Evolutionary conservation across 1,284 basidiomycete genomes (phyloP).

Genomic region (Rhodofomes roseus): DNA sequence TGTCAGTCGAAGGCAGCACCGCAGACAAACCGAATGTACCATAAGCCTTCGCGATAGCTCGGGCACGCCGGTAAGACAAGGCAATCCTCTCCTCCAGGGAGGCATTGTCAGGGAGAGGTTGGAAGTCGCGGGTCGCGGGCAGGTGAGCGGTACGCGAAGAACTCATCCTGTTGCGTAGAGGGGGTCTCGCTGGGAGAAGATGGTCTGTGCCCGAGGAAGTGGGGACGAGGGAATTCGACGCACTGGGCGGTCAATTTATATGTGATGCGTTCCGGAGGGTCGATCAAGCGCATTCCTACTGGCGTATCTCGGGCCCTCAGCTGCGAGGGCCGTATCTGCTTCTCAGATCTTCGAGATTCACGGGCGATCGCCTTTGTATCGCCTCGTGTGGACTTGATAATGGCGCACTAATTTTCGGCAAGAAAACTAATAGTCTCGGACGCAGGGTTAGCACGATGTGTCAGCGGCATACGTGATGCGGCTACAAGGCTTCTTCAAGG

Average conservation of each 20-base stretch:
- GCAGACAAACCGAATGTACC: neutral
- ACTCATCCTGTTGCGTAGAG: neutral
- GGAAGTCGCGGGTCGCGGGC: neutral
- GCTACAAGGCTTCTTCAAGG: neutral
- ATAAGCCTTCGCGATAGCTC: constrained; percentile 5
- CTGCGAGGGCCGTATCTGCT: neutral
- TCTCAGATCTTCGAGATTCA: neutral
- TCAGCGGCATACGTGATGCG: neutral
- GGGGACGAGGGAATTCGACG: neutral
- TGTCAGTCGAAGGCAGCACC: neutral
- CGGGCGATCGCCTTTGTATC: neutral
- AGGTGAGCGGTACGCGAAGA: neutral
- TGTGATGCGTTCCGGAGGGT: neutral
- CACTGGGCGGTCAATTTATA: neutral
- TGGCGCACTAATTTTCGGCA: neutral
- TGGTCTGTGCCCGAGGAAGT: neutral
- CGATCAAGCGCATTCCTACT: neutral
- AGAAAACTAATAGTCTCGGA: neutral
- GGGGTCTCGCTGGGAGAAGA: neutral
- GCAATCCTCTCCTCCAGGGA: constrained; percentile 5
- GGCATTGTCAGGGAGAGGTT: neutral
- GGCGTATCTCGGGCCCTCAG: neutral
- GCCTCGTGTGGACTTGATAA: neutral
- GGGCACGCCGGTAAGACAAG: constrained; percentile 5
- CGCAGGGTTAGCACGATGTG: neutral